Evolutionary conservation across 2,329 filamentous ascomycete species (phyloP), one percentile per base, ranked within the genome.

Genomic region (Dactylellina drechsleri): DNA sequence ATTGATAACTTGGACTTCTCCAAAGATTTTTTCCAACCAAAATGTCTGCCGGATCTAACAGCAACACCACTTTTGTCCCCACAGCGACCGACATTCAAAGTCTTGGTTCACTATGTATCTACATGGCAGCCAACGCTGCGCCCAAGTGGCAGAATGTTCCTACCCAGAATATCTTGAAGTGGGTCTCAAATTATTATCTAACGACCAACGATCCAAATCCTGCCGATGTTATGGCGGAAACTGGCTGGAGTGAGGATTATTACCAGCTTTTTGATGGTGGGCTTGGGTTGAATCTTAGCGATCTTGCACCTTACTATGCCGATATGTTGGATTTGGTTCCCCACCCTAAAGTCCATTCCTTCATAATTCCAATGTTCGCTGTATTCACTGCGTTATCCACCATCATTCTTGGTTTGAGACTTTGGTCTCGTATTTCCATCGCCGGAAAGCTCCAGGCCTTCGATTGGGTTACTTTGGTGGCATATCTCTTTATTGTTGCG

Each of bases 361-460:
- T 74, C 57, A 74, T 74, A 15, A 50, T 66, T 18, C 68, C 68
- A 18, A 62, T 74, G 4, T 74, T 74, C 31, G 68, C 61, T 57
- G 68, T 57, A 16, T 74, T 74, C 47, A 74, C 68, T 13, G 68
- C 62, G 3, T 2, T 74, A 12, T 62, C 68, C 8, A 74, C 68
- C 1, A 66, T 74, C 40, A 50, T 67, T 36, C 56, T 74, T 13
- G 68, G 40, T 45, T 41, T 74, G 23, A 66, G 68, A 58, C 49
- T 74, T 4, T 74, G 68, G 68, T 74, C 68, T 40, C 68, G 68
- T 47, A 74, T 74, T 43, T 74, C 68, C 6, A 66, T 74, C 15
- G 68, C 68, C 23, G 68, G 68, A 43, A 74, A 74, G 36, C 40
- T 74, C n/a, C 61, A 66, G 13, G 62, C 68, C 20, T 74, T 74